Base-by-base conservation (phyloP, 2,329 filamentous ascomycete species). In the Colletotrichum sp. region DNA sequence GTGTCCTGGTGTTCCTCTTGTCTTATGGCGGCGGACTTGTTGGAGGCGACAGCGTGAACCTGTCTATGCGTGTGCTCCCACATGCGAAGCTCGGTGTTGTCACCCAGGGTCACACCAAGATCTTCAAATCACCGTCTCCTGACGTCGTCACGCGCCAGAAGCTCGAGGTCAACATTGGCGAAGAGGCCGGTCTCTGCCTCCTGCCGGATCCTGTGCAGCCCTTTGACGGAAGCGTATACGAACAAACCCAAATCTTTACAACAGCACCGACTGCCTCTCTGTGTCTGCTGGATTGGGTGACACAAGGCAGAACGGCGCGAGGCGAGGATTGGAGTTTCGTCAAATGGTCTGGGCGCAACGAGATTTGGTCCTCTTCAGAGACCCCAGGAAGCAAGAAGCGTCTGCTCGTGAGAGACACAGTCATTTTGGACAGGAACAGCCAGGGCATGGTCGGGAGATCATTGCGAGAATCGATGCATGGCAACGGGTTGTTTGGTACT, bases 1-100 rank as follows among this genome's bases (percentile, higher is more conserved):
- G 94, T 72, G 90, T 96, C 10, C 91, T 97, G 36, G 92, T 98
- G 55, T 98, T 98, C 82, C 89, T 98, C 48, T 90, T 99, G 64
- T 98, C 96, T 1, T 99, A 98, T 82, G 97, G 97, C 65, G 97
- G 97, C 58, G 97, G 97, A 3, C 91, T 99, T 16, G 94, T 99
- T 3, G 95, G 94, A 14, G 96, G 96, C 56, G 97, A 99, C 83
- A 88, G 91, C 77, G 93, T 98, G 83, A 88, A 93, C 80, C 90
- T 99, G 30, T 87, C 88, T 24, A 90, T 98, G 76, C 89, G 90
- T 12, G 87, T 98, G 63, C 90, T 91, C 13, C 79, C 88, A 4
- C 85, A 86, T 4, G 93, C 95, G 6, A 93, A 92, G 75, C 90
- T 98, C 69, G 92, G 89, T 79, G 85, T 93, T 43, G 90, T 91